Base-by-base conservation (phyloP, 345 rosid genomes). In the Hibiscus trionum region DNA sequence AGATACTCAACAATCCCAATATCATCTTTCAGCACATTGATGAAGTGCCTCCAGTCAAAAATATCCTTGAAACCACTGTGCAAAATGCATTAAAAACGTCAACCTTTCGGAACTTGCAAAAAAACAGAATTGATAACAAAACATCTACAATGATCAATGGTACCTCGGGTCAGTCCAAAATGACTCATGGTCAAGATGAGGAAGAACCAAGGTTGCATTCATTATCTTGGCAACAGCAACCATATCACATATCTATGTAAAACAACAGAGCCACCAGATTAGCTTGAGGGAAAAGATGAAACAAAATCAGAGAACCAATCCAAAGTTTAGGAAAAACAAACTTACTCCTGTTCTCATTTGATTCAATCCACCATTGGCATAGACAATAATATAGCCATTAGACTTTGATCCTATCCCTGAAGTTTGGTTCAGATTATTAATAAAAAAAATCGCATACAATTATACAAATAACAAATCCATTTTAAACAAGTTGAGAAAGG, bases 331-430 rank as follows among this genome's bases (percentile, higher is more conserved):
- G 11, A 64, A 47, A 21, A 19, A 19, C 17, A n/a, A 77, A 83
- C 93, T 79, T 83, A 93, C 98, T 61, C 98, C 99, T 21, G 97
- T 88, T 86, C 98, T 91, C 99, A 96, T 96, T 87, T 96, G 99
- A 85, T 96, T 96, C 81, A 96, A 61, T 78, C 98, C 99, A 42
- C 98, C 99, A 71, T 93, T 96, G 3, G 99, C 98, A 72, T 93
- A 97, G 75, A 91, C 96, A 49, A 96, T 52, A 73, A 96, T 87
- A 77, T 91, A 96, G 1, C 98, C 98, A 74, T 89, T 93, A 27
- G 97, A 83, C 27, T 82, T 83, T 11, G 61, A 71, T 33, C 66
- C 69, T 4, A 58, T 74, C 33, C 83, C 86, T 91, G 69, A 42
- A 83, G 9, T 14, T 44, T 68, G 42, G 33, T 62, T 29, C 29